These are phyloP conservation scores for Penicillium waksmanii DNA, from an alignment of 495 filamentous ascomycete species.

Conservation along the genomic window DNA sequence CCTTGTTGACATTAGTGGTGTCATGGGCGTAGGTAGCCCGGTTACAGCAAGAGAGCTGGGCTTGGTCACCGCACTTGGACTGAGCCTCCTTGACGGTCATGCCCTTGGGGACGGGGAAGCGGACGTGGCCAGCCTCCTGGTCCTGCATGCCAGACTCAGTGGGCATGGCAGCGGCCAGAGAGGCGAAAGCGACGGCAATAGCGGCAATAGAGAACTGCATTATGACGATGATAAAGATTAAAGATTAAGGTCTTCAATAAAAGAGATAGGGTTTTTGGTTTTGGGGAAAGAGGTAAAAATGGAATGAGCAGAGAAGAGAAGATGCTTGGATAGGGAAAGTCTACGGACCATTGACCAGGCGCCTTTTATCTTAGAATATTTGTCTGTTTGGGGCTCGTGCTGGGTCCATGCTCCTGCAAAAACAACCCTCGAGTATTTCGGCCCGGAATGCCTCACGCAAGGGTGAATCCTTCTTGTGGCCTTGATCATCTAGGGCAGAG, in stretches of 20 bases:
- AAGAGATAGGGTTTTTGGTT: constrained; percentile 11
- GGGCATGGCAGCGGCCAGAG: constrained; percentile 22
- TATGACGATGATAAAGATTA: constrained; percentile 24
- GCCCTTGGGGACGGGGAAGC: constrained; percentile 36
- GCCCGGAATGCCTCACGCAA: constrained; percentile 28
- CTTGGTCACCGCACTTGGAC: constrained; percentile 52
- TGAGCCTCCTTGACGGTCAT: constrained; percentile 52
- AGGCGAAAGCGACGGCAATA: constrained; percentile 21
- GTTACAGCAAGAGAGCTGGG: constrained; percentile 55
- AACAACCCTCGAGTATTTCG: constrained; percentile 24
- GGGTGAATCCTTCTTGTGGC: constrained; percentile 12
- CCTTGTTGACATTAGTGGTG: constrained; percentile 35
- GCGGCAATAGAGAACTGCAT: constrained; percentile 33
- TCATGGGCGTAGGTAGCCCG: constrained; percentile 49
- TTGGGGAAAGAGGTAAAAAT: constrained; percentile 17
- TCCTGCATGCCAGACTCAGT: constrained; percentile 9
- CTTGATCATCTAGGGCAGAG: constrained; percentile 5
- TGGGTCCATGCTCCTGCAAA: constrained; percentile 10
- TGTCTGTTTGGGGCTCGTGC: constrained; percentile 12
- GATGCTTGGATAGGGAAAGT: constrained; percentile 17
- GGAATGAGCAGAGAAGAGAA: constrained; percentile 17
- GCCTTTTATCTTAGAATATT: constrained; percentile 31
- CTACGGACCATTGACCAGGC: not conserved
- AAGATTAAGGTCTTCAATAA: constrained; percentile 31
- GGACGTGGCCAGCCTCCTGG: constrained; percentile 13